Conservation (phyloP, 345 rosid genomes). For the Arabis hirsuta region DNA sequence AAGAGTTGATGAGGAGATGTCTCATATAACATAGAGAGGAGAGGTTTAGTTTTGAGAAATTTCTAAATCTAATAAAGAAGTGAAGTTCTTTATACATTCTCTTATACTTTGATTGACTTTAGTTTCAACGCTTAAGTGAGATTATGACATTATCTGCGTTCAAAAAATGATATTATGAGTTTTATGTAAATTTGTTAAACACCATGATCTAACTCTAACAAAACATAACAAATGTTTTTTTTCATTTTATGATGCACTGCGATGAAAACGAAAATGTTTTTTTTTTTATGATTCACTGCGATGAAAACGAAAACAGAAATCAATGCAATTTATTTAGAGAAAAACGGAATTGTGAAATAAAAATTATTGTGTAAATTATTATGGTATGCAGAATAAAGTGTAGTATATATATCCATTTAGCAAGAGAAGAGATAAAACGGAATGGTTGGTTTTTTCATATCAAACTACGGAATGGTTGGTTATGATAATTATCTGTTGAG, state of each 20-base stretch:
- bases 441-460: too few species aligned
- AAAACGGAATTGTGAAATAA: background rate
- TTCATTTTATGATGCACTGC: background rate
- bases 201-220: background rate
- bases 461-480: constrained; percentile 14
- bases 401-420: background rate
- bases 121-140: constrained; percentile 20
- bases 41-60: too few species aligned
- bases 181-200: constrained; percentile 10
- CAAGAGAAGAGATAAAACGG: constrained; percentile 1
- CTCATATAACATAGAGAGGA: too few species aligned
- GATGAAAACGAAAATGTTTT: too few species aligned
- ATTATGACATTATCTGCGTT: constrained; percentile 11
- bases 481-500: constrained; percentile 17
- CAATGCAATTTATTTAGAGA: background rate
- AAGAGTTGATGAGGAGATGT: too few species aligned
- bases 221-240: too few species aligned
- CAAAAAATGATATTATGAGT: background rate
- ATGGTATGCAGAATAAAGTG: constrained; percentile 8
- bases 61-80: too few species aligned
- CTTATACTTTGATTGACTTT: too few species aligned
- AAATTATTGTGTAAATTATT: background rate
- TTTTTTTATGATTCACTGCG: background rate
- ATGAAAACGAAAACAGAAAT: background rate
- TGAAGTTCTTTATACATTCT: too few species aligned